These are phyloP conservation scores for Mollisia scopiformis DNA, from an alignment of 2,329 filamentous ascomycete species.

Conservation along the genomic window DNA sequence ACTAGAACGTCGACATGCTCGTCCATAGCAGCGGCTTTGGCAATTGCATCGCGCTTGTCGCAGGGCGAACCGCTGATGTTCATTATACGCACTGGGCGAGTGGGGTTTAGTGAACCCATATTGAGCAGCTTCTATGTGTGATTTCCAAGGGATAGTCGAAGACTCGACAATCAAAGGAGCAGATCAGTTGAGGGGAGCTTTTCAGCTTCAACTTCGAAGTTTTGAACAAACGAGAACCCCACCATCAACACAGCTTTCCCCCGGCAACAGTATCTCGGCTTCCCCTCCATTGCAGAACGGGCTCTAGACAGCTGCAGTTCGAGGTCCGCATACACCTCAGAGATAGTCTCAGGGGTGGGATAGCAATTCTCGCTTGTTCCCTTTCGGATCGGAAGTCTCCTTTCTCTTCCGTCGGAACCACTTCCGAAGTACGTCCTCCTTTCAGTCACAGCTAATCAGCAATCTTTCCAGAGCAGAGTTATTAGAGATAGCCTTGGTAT, in stretches of 20 bases:
- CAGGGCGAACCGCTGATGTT: conserved; percentile 8
- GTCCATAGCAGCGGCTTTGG: conserved; percentile 2
- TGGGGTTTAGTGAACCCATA: conserved; percentile 1
- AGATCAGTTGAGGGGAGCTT: too few relatives aligned
- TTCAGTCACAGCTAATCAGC: too few relatives aligned
- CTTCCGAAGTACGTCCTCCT: not conserved
- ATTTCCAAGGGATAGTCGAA: too few relatives aligned
- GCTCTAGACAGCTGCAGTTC: too few relatives aligned
- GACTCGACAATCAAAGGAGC: too few relatives aligned
- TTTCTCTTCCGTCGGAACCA: not conserved
- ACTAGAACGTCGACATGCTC: conserved; percentile 6
- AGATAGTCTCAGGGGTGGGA: not conserved
- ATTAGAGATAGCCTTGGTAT: too few relatives aligned
- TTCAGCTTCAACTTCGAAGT: not conserved
- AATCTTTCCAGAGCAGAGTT: too few relatives aligned
- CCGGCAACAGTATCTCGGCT: not conserved
- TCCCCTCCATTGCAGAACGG: not conserved
- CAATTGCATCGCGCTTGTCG: conserved; percentile 11
- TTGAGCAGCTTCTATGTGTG: too few relatives aligned
- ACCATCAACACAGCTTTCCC: not conserved
- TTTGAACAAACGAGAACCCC: not conserved
- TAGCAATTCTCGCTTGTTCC: not conserved
- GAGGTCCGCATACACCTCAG: not conserved
- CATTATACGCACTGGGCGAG: conserved; percentile 3
- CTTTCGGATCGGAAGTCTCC: not conserved